Evolutionary conservation across 2,329 filamentous ascomycete species (phyloP), one percentile per base, ranked within the genome.

Genomic region (Stagonosporopsis rhizophila): DNA sequence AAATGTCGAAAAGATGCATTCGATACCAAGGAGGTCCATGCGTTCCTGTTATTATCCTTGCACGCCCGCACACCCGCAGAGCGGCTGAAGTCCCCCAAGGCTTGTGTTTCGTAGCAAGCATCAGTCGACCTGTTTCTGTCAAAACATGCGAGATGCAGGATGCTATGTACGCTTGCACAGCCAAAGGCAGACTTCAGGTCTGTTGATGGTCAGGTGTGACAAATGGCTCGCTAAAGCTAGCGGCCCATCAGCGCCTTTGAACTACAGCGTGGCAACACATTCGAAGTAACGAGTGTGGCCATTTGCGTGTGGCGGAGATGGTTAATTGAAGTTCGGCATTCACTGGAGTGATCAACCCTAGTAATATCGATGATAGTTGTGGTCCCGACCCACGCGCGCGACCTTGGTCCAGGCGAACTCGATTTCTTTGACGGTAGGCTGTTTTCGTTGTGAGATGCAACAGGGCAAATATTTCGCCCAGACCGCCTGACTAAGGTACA

Each of bases 321-420:
- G 14, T 19, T 47, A 40, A 22, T 35, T 22, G n/a, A 47, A 37
- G 28, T 19, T n/a, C 32, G 7, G 37, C 25, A 27, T 44, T 52
- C 44, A 53, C 60, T 64, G 63, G 60, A 65, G 57, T 51, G 49
- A 61, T 66, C 52, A 48, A 60, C 63, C 52, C 52, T 51, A 52
- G 44, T 41, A 48, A 40, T 56, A 61, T 60, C 39, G 28, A 42
- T 42, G 44, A 38, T 30, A 54, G 47, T 28, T 45, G 44, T 44
- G 46, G 50, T 57, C 53, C 58, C 59, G 53, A 56, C 48, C 56
- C 64, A 56, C 38, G 27, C 42, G 25, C 45, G 34, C n/a, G n/a
- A n/a, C 45, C 6, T 14, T 52, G 42, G 48, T 50, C 63, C 54
- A 60, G 61, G 54, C 58, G 58, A 49, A 45, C 32, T 42, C 47